Percentiles rank a stretch among this genome's conserved stretches.
These are phyloP conservation scores for Kazachstania sp. DNA, from an alignment of 1,139 yeast genomes.

Conservation along the genomic window DNA sequence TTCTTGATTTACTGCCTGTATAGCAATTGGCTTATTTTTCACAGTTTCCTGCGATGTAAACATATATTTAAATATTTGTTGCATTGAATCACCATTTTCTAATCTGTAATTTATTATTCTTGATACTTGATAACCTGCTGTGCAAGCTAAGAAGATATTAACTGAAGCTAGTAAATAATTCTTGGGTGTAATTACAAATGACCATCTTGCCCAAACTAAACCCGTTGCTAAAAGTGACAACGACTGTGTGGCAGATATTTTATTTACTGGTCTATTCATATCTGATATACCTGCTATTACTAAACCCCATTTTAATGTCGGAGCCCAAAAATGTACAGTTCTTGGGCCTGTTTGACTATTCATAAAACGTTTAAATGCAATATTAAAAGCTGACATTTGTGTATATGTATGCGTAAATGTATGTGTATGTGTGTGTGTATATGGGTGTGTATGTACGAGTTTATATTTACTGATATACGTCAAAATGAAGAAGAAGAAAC, in stretches of 20 bases:
- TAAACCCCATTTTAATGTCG: conserved; percentile 59
- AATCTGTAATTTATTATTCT: conserved; percentile 63
- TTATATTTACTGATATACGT: neutral
- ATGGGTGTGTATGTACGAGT: neutral
- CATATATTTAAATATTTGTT: conserved; percentile 51
- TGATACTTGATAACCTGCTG: conserved; percentile 75
- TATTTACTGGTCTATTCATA: conserved; percentile 82
- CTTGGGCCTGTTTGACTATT: conserved; percentile 89
- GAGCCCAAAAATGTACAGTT: conserved; percentile 88
- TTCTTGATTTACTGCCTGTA: neutral
- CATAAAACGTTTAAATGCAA: conserved; percentile 54
- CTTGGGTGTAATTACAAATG: conserved; percentile 84
- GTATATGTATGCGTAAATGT: neutral
- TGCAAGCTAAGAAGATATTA: conserved; percentile 84
- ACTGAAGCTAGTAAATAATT: conserved; percentile 84
- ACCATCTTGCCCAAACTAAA: conserved; percentile 97
- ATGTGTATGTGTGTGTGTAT: neutral
- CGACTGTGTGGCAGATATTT: conserved; percentile 86
- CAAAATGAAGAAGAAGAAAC: neutral
- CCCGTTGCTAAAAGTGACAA: conserved; percentile 83
- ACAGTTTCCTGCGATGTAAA: conserved; percentile 3
- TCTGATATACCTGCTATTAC: conserved; percentile 89
- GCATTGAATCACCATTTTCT: conserved; percentile 41
- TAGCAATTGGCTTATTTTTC: neutral
- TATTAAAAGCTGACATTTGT: conserved; percentile 34